phyloP scores from a whole-genome alignment of 2,329 filamentous ascomycete species.

The Claviceps fusiformis region DNA sequence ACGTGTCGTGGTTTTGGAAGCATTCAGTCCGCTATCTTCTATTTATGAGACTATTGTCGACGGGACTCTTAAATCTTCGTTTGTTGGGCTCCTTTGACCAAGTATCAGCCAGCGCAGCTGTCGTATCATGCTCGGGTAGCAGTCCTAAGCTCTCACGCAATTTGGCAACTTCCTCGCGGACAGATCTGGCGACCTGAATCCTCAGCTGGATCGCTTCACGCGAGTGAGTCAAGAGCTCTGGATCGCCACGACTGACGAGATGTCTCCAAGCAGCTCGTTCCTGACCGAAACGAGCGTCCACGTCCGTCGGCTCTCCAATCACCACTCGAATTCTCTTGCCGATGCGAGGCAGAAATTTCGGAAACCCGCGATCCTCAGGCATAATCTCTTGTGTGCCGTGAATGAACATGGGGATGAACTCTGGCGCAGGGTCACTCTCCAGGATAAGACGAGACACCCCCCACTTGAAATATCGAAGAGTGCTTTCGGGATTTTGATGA shows the following conservation, averaged over 20 bases:
- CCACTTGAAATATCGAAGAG: slow-evolving; percentile 97
- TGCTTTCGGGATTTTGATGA: slow-evolving; percentile 67
- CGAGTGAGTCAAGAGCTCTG: slow-evolving; percentile 26
- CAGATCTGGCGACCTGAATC: slow-evolving; percentile 64
- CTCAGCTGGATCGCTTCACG: slow-evolving; percentile 56
- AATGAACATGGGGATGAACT: slow-evolving; percentile 87
- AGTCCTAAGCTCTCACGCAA: slow-evolving; percentile 59
- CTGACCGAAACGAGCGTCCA: slow-evolving; percentile 63
- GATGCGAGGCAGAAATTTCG: slow-evolving; percentile 65
- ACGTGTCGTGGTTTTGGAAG: neutral
- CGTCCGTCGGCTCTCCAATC: slow-evolving; percentile 67
- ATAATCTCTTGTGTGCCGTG: slow-evolving; percentile 82
- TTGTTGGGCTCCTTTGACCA: slow-evolving; percentile 47
- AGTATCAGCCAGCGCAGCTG: slow-evolving; percentile 64
- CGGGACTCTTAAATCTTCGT: slow-evolving; percentile 36
- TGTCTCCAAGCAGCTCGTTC: slow-evolving; percentile 61
- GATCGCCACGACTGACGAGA: slow-evolving; percentile 40
- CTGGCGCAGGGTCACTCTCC: slow-evolving; percentile 74
- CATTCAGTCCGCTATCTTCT: slow-evolving; percentile 8
- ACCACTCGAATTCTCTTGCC: slow-evolving; percentile 58
- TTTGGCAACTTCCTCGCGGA: slow-evolving; percentile 69
- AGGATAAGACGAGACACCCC: slow-evolving; percentile 83
- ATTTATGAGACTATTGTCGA: slow-evolving; percentile 39
- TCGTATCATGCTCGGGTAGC: slow-evolving; percentile 64
- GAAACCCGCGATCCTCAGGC: slow-evolving; percentile 68